Evolutionary conservation across 306 rosid species (phyloP).

Genomic region (Senna siamea): DNA sequence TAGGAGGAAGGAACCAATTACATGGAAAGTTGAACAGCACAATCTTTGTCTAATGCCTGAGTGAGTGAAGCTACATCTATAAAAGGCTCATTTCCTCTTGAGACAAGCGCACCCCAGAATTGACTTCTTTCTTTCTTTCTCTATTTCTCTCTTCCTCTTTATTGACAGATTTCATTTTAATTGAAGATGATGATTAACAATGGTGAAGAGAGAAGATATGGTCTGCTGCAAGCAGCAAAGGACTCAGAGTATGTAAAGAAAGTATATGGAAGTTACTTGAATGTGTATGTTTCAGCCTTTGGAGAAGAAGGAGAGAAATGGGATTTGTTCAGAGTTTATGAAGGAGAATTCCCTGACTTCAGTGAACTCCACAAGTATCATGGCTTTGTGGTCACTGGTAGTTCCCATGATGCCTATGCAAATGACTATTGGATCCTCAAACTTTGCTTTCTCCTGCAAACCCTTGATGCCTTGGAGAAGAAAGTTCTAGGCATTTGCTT

Average conservation of each 20-base stretch:
- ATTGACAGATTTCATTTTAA: not conserved
- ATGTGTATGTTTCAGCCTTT: constrained; percentile 58
- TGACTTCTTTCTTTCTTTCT: not conserved
- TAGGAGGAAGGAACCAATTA: not conserved
- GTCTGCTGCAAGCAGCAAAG: constrained; percentile 56
- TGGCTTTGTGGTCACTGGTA: constrained; percentile 69
- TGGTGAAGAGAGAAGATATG: constrained; percentile 45
- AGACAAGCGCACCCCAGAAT: not conserved
- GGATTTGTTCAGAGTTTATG: constrained; percentile 68
- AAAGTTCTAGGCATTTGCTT: constrained; percentile 79
- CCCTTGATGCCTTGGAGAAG: constrained; percentile 64
- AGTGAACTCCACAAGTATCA: constrained; percentile 53
- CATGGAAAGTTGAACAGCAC: not conserved
- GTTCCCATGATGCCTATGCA: constrained; percentile 63
- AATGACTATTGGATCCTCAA: constrained; percentile 64
- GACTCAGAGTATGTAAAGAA: constrained; percentile 68
- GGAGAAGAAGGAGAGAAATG: constrained; percentile 69
- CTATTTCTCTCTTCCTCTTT: not conserved
- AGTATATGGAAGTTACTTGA: constrained; percentile 63
- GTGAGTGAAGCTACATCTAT: not conserved
- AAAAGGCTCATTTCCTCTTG: not conserved
- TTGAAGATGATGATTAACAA: constrained; percentile 14
- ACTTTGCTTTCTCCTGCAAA: constrained; percentile 63
- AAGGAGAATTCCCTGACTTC: constrained; percentile 59
- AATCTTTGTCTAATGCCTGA: not conserved